phyloP scores from a whole-genome alignment of 2,329 filamentous ascomycete species.

The Lithohypha guttulata region DNA sequence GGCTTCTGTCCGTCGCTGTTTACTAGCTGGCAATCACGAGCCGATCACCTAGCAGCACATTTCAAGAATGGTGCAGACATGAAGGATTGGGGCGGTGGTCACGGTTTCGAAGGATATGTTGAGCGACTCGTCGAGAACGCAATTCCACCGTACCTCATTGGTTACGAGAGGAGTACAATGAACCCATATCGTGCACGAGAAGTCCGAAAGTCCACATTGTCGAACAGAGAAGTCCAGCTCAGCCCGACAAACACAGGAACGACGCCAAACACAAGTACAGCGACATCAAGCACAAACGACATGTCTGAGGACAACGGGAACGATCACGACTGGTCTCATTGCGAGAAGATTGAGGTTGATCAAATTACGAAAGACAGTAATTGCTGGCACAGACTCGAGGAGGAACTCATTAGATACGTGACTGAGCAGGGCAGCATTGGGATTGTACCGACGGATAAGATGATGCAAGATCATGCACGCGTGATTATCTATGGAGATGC shows the following conservation, averaged over 20 bases:
- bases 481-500: conserved; percentile 24
- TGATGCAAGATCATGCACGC: conserved; percentile 25
- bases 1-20: conserved; percentile 27
- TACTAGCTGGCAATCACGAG: conserved; percentile 25
- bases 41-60: conserved; percentile 32
- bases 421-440: conserved; percentile 27
- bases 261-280: not conserved
- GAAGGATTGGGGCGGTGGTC: conserved; percentile 29
- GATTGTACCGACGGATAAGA: conserved; percentile 26
- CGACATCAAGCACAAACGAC: conserved; percentile 3
- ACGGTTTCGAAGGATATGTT: conserved; percentile 29
- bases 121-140: conserved; percentile 28
- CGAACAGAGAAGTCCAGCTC: not conserved
- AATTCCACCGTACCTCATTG: conserved; percentile 29
- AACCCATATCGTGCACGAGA: conserved; percentile 21
- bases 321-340: not conserved
- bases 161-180: conserved; percentile 24
- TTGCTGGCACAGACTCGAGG: conserved; percentile 32
- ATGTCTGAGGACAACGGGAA: conserved; percentile 6
- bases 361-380: conserved; percentile 25
- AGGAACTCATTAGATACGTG: conserved; percentile 32
- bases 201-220: not conserved
- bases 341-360: conserved; percentile 13
- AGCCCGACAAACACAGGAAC: not conserved
- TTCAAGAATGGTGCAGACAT: conserved; percentile 31